Evolutionary conservation across 2,329 filamentous ascomycete genomes (phyloP).

Genomic region (Cercospora sp.): DNA sequence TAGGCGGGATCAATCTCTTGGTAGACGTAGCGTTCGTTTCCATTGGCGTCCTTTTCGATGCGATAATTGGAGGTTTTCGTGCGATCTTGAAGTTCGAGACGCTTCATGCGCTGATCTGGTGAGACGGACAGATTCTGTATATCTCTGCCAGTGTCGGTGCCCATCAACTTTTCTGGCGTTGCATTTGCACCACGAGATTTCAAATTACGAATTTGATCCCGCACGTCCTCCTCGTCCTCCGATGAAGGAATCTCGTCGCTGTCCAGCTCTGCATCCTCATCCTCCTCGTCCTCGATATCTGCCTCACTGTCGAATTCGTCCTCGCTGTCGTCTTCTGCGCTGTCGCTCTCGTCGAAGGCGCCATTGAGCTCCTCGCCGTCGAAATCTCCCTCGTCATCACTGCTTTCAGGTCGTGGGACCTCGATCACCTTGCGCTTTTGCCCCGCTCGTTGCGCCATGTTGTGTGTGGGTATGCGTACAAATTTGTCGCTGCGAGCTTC

Average conservation of each 20-base stretch:
- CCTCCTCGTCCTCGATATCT: constrained; percentile 28
- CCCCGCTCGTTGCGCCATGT: constrained; percentile 37
- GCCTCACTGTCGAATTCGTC: constrained; percentile 33
- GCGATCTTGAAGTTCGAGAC: constrained; percentile 24
- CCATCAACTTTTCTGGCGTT: constrained; percentile 31
- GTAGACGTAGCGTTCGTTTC: constrained; percentile 86
- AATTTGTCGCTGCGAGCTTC: constrained; percentile 20
- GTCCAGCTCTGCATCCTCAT: constrained; percentile 37
- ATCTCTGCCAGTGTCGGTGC: constrained; percentile 33
- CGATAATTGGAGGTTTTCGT: constrained; percentile 55
- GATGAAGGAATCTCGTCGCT: constrained; percentile 46
- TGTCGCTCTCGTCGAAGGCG: constrained; percentile 38
- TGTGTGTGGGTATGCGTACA: background rate
- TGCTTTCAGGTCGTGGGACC: constrained; percentile 35
- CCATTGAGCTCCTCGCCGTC: constrained; percentile 36
- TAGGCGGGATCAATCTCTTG: constrained; percentile 92
- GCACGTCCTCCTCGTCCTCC: constrained; percentile 45
- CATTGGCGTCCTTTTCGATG: constrained; percentile 80
- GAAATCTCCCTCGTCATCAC: constrained; percentile 42
- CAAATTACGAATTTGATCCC: constrained; percentile 48
- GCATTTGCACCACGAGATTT: constrained; percentile 38
- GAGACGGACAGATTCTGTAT: constrained; percentile 25
- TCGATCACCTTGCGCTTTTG: constrained; percentile 49
- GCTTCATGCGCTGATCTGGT: constrained; percentile 25
- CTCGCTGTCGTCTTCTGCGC: constrained; percentile 37